phyloP scores from a whole-genome alignment of 2,329 filamentous ascomycete species.

The Colletotrichum sojae region DNA sequence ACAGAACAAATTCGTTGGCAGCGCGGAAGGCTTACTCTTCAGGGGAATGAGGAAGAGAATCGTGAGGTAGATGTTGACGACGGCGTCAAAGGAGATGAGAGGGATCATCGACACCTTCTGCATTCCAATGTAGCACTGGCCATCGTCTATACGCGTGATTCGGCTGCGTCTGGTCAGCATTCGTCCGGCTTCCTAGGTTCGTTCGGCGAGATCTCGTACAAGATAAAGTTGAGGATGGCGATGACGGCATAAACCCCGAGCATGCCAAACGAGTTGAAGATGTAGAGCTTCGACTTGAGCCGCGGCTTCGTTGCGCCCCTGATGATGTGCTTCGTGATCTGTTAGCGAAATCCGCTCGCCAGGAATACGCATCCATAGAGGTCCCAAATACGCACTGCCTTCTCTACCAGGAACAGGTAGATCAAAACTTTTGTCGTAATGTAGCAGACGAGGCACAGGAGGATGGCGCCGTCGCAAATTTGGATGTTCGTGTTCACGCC shows the following conservation, averaged over 20 bases:
- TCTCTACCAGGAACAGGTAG: constrained; percentile 77
- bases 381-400: constrained; percentile 61
- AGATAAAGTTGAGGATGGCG: constrained; percentile 72
- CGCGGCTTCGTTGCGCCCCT: constrained; percentile 65
- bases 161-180: constrained; percentile 57
- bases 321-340: constrained; percentile 66
- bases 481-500: constrained; percentile 65
- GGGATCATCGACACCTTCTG: constrained; percentile 71
- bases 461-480: constrained; percentile 70
- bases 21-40: constrained; percentile 57
- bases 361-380: neutral
- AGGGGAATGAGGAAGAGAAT: constrained; percentile 74
- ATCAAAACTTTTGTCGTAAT: constrained; percentile 75
- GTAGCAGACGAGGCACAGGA: constrained; percentile 74
- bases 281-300: constrained; percentile 69
- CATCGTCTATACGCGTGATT: constrained; percentile 68
- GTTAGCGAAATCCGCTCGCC: constrained; percentile 7
- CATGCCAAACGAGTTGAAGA: constrained; percentile 74
- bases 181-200: neutral
- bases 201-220: constrained; percentile 57
- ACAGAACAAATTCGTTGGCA: no score
- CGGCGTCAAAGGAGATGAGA: constrained; percentile 71
- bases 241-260: constrained; percentile 60
- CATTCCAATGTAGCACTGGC: constrained; percentile 75
- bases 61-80: constrained; percentile 75